Evolutionary conservation across 768 basidiomycete genomes (phyloP).

Genomic region (Boletus barrowsii): DNA sequence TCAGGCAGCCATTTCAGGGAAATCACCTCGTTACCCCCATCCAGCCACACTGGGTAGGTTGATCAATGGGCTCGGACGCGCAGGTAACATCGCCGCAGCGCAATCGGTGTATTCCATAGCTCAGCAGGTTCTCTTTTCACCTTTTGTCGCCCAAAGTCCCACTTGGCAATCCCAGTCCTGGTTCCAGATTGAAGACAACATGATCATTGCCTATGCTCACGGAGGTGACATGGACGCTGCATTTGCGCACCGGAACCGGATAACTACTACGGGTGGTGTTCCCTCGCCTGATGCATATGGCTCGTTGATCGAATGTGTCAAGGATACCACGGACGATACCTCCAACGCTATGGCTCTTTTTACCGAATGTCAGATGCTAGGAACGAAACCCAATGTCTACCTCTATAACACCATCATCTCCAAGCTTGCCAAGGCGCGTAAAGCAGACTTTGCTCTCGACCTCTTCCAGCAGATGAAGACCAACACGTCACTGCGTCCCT

Average conservation of each 20-base stretch:
- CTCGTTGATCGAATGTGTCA: conserved; percentile 79
- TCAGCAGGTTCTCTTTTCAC: conserved; percentile 53
- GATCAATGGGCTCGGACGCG: conserved; percentile 67
- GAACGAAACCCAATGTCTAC: conserved; percentile 77
- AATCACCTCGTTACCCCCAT: conserved; percentile 46
- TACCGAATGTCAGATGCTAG: conserved; percentile 66
- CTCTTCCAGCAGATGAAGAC: conserved; percentile 88
- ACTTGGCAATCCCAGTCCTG: conserved; percentile 57
- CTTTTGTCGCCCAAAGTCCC: conserved; percentile 39
- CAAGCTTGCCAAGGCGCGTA: conserved; percentile 90
- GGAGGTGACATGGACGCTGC: conserved; percentile 76
- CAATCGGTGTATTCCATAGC: conserved; percentile 63
- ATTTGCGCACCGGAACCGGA: conserved; percentile 73
- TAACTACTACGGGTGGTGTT: conserved; percentile 71
- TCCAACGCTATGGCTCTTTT: conserved; percentile 83
- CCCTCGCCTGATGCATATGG: conserved; percentile 92
- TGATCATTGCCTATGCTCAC: conserved; percentile 85
- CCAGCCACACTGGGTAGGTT: conserved; percentile 55
- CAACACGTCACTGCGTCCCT: conserved; percentile 49
- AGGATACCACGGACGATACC: conserved; percentile 95
- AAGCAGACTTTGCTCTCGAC: conserved; percentile 84
- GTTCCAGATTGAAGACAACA: conserved; percentile 80
- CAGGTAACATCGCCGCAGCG: conserved; percentile 57
- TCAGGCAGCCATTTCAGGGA: conserved; percentile 37
- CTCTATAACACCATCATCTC: conserved; percentile 98